A percentile compares a stretch with the other conserved stretches of the same genome.
These are phyloP conservation scores for Coemansia sp. DNA, from an alignment of 192 early-diverging fungal genomes.

Conservation along the genomic window DNA sequence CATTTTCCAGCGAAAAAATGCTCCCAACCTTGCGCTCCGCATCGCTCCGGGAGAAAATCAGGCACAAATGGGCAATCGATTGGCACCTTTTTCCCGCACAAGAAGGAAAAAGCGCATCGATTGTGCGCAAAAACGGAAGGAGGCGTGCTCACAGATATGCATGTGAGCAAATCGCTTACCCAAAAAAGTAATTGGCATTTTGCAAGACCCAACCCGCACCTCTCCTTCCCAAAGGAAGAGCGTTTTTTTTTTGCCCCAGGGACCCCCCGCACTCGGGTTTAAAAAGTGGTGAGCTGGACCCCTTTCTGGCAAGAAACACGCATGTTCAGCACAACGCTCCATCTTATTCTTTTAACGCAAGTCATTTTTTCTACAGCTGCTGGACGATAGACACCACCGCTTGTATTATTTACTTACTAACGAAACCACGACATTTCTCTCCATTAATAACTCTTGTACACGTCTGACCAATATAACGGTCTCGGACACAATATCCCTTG, in stretches of 20 bases:
- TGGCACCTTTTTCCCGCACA: conserved; percentile 5
- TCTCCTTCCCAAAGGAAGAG: not conserved
- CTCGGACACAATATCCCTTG: not conserved
- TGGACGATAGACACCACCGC: not conserved
- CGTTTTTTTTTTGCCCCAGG: not conserved
- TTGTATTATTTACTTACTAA: not conserved
- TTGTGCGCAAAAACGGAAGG: not conserved
- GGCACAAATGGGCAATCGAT: not conserved
- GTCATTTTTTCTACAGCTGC: not conserved
- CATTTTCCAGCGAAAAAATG: not conserved
- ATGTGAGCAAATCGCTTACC: conserved; percentile 1
- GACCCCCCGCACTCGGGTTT: too few species aligned
- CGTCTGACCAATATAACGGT: not conserved
- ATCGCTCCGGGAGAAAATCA: not conserved
- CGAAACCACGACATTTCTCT: not conserved
- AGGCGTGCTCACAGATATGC: not conserved
- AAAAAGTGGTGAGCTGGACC: too few species aligned
- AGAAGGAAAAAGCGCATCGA: not conserved
- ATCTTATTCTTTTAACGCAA: not conserved
- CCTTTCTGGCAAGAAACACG: too few species aligned
- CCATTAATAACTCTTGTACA: not conserved
- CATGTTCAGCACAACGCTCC: not conserved
- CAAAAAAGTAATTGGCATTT: not conserved
- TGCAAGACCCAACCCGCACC: not conserved
- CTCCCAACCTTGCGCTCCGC: not conserved